Evolutionary conservation across 768 basidiomycete genomes (phyloP).

Genomic region (Boletus vermiculosoides): DNA sequence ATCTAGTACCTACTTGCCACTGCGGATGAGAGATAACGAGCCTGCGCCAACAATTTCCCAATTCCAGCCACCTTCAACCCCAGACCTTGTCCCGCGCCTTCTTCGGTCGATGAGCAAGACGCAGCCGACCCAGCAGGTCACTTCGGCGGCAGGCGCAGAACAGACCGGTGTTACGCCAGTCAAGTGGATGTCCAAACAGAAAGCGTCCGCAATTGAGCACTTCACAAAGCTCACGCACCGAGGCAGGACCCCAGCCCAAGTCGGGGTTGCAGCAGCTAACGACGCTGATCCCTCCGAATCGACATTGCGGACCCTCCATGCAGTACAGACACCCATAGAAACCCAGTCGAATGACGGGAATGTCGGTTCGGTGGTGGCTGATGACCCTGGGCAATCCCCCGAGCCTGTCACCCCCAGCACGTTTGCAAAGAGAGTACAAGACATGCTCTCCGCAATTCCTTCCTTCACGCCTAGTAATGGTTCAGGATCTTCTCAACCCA

Average conservation of each 20-base stretch:
- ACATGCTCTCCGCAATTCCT: constrained; percentile 47
- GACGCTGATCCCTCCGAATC: constrained; percentile 5
- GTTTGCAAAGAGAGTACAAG: constrained; percentile 52
- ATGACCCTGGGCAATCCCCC: constrained; percentile 23
- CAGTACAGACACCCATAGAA: constrained; percentile 9
- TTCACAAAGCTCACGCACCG: constrained; percentile 20
- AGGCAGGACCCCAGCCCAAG: constrained; percentile 2
- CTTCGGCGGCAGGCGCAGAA: constrained; percentile 3
- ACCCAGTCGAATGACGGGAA: constrained; percentile 1
- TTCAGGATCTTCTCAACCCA: constrained; percentile 17
- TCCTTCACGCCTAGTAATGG: constrained; percentile 21
- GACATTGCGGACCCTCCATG: constrained; percentile 3
- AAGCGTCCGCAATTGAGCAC: constrained; percentile 10
- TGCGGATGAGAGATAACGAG: constrained; percentile 8
- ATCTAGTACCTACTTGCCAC: not conserved
- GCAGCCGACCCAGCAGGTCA: constrained; percentile 15
- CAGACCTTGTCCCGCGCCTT: constrained; percentile 9
- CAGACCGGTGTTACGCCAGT: constrained; percentile 1
- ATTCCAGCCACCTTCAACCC: not conserved
- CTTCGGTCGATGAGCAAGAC: constrained; percentile 24
- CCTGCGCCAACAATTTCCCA: not conserved
- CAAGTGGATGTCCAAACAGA: constrained; percentile 18
- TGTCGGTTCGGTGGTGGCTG: constrained; percentile 4
- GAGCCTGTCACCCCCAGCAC: constrained; percentile 35
- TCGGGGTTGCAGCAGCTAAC: not conserved